Conservation (phyloP, 169 alveolate species). For the Eimeria praecox region DNA sequence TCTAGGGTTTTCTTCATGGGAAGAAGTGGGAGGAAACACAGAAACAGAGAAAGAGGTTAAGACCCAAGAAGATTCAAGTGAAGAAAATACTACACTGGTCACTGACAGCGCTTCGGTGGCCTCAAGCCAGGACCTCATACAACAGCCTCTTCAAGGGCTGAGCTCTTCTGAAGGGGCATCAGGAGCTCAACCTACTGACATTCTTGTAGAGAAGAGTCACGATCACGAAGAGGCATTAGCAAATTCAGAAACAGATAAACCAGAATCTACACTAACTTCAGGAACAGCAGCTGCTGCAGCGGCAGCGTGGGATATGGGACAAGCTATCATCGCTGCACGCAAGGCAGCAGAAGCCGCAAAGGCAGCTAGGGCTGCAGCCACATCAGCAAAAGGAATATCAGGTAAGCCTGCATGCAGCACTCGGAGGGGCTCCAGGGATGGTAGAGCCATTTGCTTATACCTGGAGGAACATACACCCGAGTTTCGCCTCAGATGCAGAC, state of each 20-base stretch:
- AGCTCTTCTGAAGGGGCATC: not conserved
- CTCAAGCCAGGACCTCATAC: not conserved
- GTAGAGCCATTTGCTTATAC: not conserved
- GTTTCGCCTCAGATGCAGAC: not conserved
- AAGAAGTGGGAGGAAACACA: not conserved
- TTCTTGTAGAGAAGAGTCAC: not conserved
- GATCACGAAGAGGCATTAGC: not conserved
- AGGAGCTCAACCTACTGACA: not conserved
- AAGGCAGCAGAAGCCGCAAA: not conserved
- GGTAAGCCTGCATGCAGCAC: not conserved
- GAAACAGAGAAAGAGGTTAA: too few species aligned
- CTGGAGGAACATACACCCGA: not conserved
- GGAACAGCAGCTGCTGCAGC: not conserved
- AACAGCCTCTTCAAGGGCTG: not conserved
- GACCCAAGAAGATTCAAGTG: not conserved
- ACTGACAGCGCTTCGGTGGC: not conserved
- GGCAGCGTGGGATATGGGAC: not conserved
- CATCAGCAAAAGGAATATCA: conserved; percentile 14
- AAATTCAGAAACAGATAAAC: not conserved
- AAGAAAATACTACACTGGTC: not conserved
- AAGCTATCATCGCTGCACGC: not conserved
- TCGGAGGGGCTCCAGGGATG: not conserved
- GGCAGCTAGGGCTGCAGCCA: conserved; percentile 12
- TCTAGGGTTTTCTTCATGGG: not conserved
- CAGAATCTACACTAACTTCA: not conserved